These are phyloP conservation scores for Colletotrichum graminicola DNA, from an alignment of 2,329 filamentous ascomycete genomes.

Conservation along the genomic window DNA sequence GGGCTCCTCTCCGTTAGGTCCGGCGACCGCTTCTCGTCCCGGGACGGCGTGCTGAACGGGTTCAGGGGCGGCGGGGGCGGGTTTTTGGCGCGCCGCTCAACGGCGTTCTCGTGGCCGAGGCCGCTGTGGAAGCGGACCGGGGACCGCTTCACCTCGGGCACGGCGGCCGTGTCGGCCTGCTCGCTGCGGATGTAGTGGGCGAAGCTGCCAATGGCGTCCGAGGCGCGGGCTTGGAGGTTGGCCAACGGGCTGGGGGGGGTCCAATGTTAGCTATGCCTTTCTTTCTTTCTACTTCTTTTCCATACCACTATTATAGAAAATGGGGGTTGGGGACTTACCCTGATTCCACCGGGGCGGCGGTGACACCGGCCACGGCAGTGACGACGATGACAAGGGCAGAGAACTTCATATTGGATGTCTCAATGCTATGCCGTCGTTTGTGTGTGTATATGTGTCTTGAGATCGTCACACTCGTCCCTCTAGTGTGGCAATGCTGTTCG, in stretches of 20 bases:
- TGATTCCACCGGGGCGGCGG: constrained; percentile 25
- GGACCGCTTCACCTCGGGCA: constrained; percentile 15
- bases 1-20: constrained; percentile 16
- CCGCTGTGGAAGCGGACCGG: constrained; percentile 29
- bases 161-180: constrained; percentile 15
- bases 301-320: too few species aligned
- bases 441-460: not conserved
- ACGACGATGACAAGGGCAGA: constrained; percentile 24
- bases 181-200: constrained; percentile 35
- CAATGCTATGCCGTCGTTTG: not conserved
- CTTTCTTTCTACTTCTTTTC: not conserved
- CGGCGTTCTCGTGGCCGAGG: constrained; percentile 22
- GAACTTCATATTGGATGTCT: constrained; percentile 25
- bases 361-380: constrained; percentile 25
- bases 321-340: constrained; percentile 6
- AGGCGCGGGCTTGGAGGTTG: constrained; percentile 31
- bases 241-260: constrained; percentile 10
- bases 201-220: constrained; percentile 32
- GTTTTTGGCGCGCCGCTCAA: constrained; percentile 13
- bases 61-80: constrained; percentile 3
- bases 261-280: too few species aligned
- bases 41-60: constrained; percentile 12
- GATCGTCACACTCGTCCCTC: not conserved
- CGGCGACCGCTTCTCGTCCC: not conserved
- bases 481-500: not conserved